A percentile compares a stretch with the other conserved stretches of the same genome.
Evolutionary conservation across 176 grass and related monocot genomes (phyloP).

Genomic region (Puccinellia tenuiflora): DNA sequence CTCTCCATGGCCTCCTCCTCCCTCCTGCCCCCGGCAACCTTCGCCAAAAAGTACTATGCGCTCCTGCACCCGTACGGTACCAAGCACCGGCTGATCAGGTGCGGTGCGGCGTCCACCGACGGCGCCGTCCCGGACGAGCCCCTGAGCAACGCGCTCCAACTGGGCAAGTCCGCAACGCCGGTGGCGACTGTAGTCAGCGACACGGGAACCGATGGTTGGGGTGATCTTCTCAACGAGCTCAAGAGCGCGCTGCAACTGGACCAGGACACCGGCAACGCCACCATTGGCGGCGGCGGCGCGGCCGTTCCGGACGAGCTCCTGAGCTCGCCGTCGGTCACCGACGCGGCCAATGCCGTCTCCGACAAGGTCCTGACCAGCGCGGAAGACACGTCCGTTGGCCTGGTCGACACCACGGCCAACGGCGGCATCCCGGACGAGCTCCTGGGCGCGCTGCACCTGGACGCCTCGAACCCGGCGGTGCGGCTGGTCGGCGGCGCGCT

Average conservation of each 20-base stretch:
- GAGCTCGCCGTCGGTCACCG: background rate
- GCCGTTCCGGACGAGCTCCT: background rate
- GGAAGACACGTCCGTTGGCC: background rate
- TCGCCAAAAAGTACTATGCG: slow-evolving; percentile 12
- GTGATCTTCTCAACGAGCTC: slow-evolving; percentile 7
- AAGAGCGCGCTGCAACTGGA: slow-evolving; percentile 17
- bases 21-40: slow-evolving; percentile 25
- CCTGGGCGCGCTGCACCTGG: slow-evolving; percentile 32
- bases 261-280: too few relatives aligned
- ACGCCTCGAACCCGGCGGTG: slow-evolving; percentile 31
- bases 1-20: slow-evolving; percentile 48
- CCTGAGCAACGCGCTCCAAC: slow-evolving; percentile 8
- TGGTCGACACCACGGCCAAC: background rate
- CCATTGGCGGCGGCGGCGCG: background rate
- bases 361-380: background rate
- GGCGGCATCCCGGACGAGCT: slow-evolving; percentile 3
- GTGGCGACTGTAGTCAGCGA: background rate
- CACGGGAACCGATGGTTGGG: slow-evolving; percentile 19
- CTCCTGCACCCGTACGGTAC: background rate
- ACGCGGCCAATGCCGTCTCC: background rate
- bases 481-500: slow-evolving; percentile 13
- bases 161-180: background rate
- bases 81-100: slow-evolving; percentile 9
- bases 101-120: background rate
- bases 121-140: slow-evolving; percentile 13